These are phyloP conservation scores for Yarrowia sp. DNA, from an alignment of 805 yeast genomes.

Conservation along the genomic window DNA sequence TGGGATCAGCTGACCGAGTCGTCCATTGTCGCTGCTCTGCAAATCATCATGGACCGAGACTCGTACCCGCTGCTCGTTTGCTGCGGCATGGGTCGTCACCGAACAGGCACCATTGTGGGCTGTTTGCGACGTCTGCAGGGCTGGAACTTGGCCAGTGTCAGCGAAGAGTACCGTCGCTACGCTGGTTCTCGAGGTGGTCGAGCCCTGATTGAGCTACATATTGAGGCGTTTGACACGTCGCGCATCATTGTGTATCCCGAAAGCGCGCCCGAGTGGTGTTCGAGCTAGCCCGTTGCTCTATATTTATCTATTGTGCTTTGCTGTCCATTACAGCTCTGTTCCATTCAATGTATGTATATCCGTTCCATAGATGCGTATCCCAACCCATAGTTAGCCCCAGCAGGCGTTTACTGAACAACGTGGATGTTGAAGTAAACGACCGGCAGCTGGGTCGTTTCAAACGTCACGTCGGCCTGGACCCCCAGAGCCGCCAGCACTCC, in stretches of 20 bases:
- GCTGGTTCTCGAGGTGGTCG: constrained; percentile 93
- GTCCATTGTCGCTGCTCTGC: constrained; percentile 74
- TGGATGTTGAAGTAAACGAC: constrained; percentile 70
- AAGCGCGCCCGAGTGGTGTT: constrained; percentile 48
- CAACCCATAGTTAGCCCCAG: no score
- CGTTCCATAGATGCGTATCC: background rate
- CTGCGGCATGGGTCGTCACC: constrained; percentile 97
- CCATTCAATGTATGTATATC: constrained; percentile 1
- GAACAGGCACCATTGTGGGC: constrained; percentile 96
- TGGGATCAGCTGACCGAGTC: constrained; percentile 93
- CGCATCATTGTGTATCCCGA: constrained; percentile 44
- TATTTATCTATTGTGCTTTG: background rate
- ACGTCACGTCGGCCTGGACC: constrained; percentile 58
- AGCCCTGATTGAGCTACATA: constrained; percentile 82
- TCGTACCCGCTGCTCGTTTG: constrained; percentile 85
- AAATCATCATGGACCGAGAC: constrained; percentile 65
- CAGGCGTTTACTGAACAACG: constrained; percentile 32
- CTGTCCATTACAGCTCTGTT: background rate
- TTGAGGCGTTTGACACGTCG: constrained; percentile 63
- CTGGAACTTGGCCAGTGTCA: constrained; percentile 95
- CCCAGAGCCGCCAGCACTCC: constrained; percentile 72
- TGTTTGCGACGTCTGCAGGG: constrained; percentile 88
- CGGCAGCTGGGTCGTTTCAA: constrained; percentile 62
- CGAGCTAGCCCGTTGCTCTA: background rate
- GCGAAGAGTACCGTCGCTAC: constrained; percentile 91